phyloP scores from a whole-genome alignment of 305 asterid genomes.

The Fraxinus baroniana region DNA sequence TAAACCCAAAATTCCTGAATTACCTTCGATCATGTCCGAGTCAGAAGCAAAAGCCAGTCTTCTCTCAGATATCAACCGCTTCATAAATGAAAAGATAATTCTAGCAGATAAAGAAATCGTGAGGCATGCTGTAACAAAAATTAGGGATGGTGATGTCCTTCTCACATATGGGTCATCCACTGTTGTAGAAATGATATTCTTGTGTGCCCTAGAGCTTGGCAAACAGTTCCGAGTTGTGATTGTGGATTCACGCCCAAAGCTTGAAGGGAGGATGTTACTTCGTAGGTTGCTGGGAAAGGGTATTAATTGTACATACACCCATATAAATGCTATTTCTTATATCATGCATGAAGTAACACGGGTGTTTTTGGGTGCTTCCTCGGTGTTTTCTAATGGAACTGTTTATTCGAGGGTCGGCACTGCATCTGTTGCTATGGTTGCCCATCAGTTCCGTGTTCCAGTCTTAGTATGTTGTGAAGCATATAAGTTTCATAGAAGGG shows the following conservation, averaged over 20 bases:
- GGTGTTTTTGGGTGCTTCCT: slow-evolving; percentile 95
- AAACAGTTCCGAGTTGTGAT: slow-evolving; percentile 80
- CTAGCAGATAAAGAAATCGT: slow-evolving; percentile 82
- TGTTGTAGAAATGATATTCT: slow-evolving; percentile 78
- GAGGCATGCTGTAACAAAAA: slow-evolving; percentile 87
- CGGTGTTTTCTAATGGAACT: slow-evolving; percentile 87
- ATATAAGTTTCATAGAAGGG: slow-evolving; percentile 91
- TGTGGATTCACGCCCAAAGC: slow-evolving; percentile 93
- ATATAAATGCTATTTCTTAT: slow-evolving; percentile 86
- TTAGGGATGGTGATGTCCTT: slow-evolving; percentile 91
- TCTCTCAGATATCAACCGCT: slow-evolving; percentile 56
- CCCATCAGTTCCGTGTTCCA: slow-evolving; percentile 82
- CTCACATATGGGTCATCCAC: slow-evolving; percentile 86
- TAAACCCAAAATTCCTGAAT: slow-evolving; percentile 58
- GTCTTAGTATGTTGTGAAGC: slow-evolving; percentile 95
- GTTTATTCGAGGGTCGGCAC: slow-evolving; percentile 97
- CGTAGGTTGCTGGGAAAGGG: slow-evolving; percentile 87
- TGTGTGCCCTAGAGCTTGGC: slow-evolving; percentile 91
- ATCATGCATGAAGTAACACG: slow-evolving; percentile 87
- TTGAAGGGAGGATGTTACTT: slow-evolving; percentile 78
- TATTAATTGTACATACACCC: slow-evolving; percentile 81
- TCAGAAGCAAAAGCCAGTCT: slow-evolving; percentile 74
- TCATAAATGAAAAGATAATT: slow-evolving; percentile 69
- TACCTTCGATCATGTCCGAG: slow-evolving; percentile 63
- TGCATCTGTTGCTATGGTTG: slow-evolving; percentile 96